Base-by-base conservation (phyloP, 1,284 basidiomycete species). In the Sanghuangporus sanghuang region DNA sequence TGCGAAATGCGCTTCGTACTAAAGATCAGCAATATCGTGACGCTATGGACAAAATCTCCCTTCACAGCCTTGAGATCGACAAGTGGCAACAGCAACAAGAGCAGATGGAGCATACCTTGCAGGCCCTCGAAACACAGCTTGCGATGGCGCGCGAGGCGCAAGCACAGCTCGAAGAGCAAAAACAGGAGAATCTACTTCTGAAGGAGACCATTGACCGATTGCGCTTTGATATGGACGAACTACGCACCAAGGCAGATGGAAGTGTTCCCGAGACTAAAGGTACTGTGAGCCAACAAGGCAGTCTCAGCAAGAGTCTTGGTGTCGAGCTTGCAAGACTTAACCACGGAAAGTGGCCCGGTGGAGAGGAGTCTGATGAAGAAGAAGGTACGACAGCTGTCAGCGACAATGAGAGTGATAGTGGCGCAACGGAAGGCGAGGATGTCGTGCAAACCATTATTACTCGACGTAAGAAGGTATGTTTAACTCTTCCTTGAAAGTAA, bases 131-230 rank as follows among this genome's bases (percentile, higher is more conserved):
- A 69, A 69, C 73, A 6, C 92, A 95, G 65, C 79, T 96, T 2
- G 72, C 71, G 1, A 69, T 83, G 18, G 90, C 92, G 1, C 85
- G 89, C 54, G 82, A 86, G 66, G 86, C 89, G 0, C 86, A 91
- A 61, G 79, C 78, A 0, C 82, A 86, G 64, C 81, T 96, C 40
- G 92, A 95, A 63, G 89, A 89, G 68, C 93, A 96, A 77, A 95
- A 95, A 76, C 90, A 93, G 70, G 93, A 96, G 79, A 96, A 96
- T 70, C 72, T 95, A 67, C 77, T 92, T 72, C 80, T 96, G 66
- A 95, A 95, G 72, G 94, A 96, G 78, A 96, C 94, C 0, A 96
- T 96, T 68, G 93, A 96, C 72, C 83, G 93, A 39, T 86, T 96
- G 82, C 81, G 91, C 39, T 94, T 88, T 68, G 94, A 96, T 69